phyloP scores from a whole-genome alignment of 176 grass and related monocot genomes.

The Tillandsia leiboldiana region DNA sequence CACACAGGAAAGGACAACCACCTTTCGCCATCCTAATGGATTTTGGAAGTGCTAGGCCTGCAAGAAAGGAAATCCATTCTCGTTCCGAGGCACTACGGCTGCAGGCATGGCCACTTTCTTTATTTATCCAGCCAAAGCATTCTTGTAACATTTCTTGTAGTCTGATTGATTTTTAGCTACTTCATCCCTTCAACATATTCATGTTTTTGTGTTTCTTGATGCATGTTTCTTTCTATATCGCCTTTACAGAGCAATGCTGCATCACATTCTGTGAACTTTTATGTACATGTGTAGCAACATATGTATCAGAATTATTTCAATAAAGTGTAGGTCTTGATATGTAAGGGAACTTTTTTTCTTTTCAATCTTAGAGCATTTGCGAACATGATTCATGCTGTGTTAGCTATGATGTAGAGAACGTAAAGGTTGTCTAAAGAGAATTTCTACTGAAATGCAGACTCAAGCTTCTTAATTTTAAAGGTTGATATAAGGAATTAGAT shows the following conservation, averaged over 20 bases:
- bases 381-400: no score
- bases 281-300: neutral
- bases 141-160: neutral
- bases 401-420: no score
- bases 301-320: no score
- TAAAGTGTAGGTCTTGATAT: no score
- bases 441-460: no score
- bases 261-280: neutral
- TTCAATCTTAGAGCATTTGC: no score
- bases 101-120: constrained; percentile 34
- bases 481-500: no score
- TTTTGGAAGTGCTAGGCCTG: constrained; percentile 79
- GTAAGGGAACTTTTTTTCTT: no score
- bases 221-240: neutral
- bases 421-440: no score
- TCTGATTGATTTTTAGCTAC: neutral
- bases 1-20: constrained; percentile 46
- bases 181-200: neutral
- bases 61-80: constrained; percentile 75
- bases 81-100: constrained; percentile 73
- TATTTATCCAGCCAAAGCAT: neutral
- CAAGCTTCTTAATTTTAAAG: no score
- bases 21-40: constrained; percentile 89
- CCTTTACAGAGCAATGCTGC: neutral
- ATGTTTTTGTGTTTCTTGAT: neutral